Percentiles rank a stretch among this genome's conserved stretches.
phyloP scores from a whole-genome alignment of 2,329 filamentous ascomycete species.

The Epicoccum sorghinum region DNA sequence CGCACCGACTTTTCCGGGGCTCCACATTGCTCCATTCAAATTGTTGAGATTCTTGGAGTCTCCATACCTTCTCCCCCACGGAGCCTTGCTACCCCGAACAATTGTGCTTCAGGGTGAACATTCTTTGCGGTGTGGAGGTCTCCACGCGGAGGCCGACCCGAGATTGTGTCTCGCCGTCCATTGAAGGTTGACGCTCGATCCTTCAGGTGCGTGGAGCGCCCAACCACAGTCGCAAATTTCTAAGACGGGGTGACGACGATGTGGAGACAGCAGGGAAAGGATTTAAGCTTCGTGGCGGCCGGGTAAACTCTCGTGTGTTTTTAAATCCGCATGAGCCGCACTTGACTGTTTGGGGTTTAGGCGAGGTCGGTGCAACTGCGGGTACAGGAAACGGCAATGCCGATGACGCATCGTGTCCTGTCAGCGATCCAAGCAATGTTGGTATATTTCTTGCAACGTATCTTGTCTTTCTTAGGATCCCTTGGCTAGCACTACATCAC shows the following conservation, averaged over 20 bases:
- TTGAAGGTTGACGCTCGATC: slow-evolving; percentile 6
- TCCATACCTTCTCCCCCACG: slow-evolving; percentile 15
- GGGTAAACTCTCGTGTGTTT: slow-evolving; percentile 13
- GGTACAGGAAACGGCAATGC: neutral
- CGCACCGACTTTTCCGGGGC: slow-evolving; percentile 16
- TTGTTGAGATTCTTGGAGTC: slow-evolving; percentile 15
- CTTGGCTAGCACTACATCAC: no score
- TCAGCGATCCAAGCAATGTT: neutral
- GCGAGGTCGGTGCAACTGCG: neutral
- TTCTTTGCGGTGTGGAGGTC: slow-evolving; percentile 10
- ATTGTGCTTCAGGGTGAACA: slow-evolving; percentile 6
- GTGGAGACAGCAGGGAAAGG: slow-evolving; percentile 11
- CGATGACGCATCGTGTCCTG: neutral
- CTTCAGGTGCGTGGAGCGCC: slow-evolving; percentile 4
- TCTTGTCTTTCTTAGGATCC: neutral
- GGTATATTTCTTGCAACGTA: neutral
- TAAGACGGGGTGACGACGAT: slow-evolving; percentile 10
- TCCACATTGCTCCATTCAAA: slow-evolving; percentile 13
- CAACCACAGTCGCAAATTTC: slow-evolving; percentile 5
- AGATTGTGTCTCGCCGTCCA: neutral
- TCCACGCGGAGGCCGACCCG: slow-evolving; percentile 7
- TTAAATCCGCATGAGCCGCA: slow-evolving; percentile 7
- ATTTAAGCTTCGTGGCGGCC: slow-evolving; percentile 19
- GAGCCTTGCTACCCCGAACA: neutral
- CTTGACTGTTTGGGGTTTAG: neutral